phyloP scores from a whole-genome alignment of 768 basidiomycete genomes.

The Vararia minispora region DNA sequence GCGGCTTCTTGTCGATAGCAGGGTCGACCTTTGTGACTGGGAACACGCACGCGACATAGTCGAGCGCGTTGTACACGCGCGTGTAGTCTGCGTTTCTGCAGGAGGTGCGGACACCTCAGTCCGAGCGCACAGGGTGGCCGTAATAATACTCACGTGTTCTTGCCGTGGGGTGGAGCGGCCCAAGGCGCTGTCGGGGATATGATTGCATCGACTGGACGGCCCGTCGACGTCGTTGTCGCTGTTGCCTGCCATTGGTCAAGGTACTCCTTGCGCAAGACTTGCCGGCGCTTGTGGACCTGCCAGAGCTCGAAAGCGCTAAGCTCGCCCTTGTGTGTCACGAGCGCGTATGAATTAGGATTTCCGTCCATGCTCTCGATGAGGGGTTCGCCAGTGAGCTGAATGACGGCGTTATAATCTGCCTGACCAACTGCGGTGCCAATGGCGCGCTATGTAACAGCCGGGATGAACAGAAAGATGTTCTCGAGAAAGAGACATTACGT shows the following conservation, averaged over 20 bases:
- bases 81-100: constrained; percentile 43
- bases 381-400: constrained; percentile 11
- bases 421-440: constrained; percentile 12
- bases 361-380: constrained; percentile 17
- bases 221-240: constrained; percentile 41
- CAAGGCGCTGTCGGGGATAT: constrained; percentile 53
- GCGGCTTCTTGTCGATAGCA: constrained; percentile 33
- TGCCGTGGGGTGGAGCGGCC: constrained; percentile 54
- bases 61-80: constrained; percentile 55
- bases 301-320: constrained; percentile 46
- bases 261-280: constrained; percentile 41
- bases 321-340: constrained; percentile 2
- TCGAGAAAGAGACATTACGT: too few species aligned
- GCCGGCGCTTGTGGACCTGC: constrained; percentile 47
- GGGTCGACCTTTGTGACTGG: constrained; percentile 57
- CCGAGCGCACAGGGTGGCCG: not conserved
- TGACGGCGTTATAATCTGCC: constrained; percentile 3
- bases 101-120: not conserved
- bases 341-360: constrained; percentile 8
- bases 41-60: constrained; percentile 49
- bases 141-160: constrained; percentile 29
- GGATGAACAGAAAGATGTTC: too few species aligned
- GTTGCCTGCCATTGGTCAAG: constrained; percentile 55
- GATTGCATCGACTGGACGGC: constrained; percentile 67
- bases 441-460: constrained; percentile 4